A percentile compares a stretch with the other conserved stretches of the same genome.
Evolutionary conservation across 352 stramenopile species (phyloP).

Genomic region (Pythium sukuiense): DNA sequence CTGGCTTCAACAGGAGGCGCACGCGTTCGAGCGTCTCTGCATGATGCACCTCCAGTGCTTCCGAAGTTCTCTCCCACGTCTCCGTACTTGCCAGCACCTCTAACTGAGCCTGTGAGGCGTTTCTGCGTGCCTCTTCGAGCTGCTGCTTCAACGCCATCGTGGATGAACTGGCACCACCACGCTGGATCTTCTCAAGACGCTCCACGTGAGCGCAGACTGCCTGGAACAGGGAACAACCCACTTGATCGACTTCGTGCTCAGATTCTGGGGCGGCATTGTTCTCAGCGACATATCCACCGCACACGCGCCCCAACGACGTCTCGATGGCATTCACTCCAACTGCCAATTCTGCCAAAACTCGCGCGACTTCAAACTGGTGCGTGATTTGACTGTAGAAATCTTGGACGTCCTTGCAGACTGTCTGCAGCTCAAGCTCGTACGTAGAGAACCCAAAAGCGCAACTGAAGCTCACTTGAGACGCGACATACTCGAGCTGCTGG

Average conservation of each 20-base stretch:
- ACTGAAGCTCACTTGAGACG: constrained; percentile 27
- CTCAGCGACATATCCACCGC: not conserved
- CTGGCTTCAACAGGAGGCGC: not conserved
- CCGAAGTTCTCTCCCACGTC: not conserved
- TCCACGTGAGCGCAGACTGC: not conserved
- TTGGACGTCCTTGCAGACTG: constrained; percentile 20
- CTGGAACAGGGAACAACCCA: constrained; percentile 7
- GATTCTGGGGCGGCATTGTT: not conserved
- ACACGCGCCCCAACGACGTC: constrained; percentile 7
- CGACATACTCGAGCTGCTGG: constrained; percentile 30
- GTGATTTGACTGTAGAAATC: constrained; percentile 17
- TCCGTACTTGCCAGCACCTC: constrained; percentile 3
- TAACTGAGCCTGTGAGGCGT: not conserved
- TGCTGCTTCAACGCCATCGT: constrained; percentile 4
- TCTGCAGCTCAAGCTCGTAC: constrained; percentile 15
- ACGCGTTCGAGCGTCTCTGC: not conserved
- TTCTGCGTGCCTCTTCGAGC: constrained; percentile 11
- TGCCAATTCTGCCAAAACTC: constrained; percentile 16
- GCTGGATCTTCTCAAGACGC: not conserved
- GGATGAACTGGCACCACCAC: not conserved
- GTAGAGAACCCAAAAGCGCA: constrained; percentile 9
- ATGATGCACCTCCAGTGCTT: not conserved
- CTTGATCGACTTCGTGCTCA: constrained; percentile 17
- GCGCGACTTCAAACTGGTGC: constrained; percentile 15
- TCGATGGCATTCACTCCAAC: constrained; percentile 16